phyloP scores from a whole-genome alignment of 371 early-diverging fungal species.

The Funneliformis caledonium region DNA sequence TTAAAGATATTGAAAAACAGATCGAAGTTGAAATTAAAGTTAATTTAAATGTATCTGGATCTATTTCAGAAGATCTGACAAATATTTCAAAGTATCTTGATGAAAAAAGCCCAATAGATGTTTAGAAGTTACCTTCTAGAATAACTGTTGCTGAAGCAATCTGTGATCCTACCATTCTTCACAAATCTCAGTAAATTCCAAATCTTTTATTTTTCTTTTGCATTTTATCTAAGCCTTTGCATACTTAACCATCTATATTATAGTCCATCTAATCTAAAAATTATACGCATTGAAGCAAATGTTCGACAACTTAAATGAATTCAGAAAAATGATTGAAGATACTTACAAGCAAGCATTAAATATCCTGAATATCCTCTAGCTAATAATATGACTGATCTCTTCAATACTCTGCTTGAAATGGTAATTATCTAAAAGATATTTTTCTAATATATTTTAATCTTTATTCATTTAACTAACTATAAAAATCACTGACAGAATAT shows the following conservation, averaged over 20 bases:
- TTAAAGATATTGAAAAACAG: neutral
- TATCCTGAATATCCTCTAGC: neutral
- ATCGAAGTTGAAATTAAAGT: neutral
- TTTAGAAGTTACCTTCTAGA: constrained; percentile 19
- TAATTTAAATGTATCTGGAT: neutral
- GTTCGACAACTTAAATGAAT: neutral
- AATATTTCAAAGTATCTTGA: neutral
- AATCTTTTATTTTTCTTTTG: neutral
- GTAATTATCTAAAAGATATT: constrained; percentile 1
- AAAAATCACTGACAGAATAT: neutral
- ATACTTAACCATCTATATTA: neutral
- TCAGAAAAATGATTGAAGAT: constrained; percentile 14
- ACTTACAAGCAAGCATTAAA: constrained; percentile 9
- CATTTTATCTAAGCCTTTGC: neutral
- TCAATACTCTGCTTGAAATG: neutral
- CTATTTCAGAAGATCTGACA: neutral
- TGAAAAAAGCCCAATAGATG: neutral
- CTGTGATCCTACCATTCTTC: neutral
- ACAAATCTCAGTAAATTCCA: neutral
- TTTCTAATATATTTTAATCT: neutral
- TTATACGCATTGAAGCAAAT: neutral
- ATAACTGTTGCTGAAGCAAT: neutral
- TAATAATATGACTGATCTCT: neutral
- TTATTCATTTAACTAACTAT: neutral
- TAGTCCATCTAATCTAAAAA: neutral